Evolutionary conservation across 2,329 filamentous ascomycete genomes (phyloP), one percentile per base, ranked within the genome.

Genomic region (Phyllosticta citribraziliensis): DNA sequence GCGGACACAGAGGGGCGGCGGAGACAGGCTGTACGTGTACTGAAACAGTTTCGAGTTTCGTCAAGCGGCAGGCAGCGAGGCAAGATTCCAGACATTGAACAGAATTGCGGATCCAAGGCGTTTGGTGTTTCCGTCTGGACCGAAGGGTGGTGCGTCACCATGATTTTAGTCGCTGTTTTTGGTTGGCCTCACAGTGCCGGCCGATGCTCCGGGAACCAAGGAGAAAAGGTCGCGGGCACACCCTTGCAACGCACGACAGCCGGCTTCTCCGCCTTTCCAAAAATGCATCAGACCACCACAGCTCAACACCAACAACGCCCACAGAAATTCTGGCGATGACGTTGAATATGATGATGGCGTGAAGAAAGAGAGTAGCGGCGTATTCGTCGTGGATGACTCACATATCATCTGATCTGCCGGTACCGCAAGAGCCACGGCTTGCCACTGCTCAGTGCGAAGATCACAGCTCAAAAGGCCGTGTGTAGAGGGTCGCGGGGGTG

Each of bases 1-100:
- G 60, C 66, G 66, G 24, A 47, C 50, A 30, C 40, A 17, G 24
- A 62, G 56, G 52, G 53, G 22, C 24, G 56, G 52, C 51, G 60
- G 60, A 17, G 55, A 61, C 27, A 47, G 54, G 54, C 52, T 52
- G 5, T 61, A 61, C 30, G 58, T 61, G 27, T 61, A 61, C 50
- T 61, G 54, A 61, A 20, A 54, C 55, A 56, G 47, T 53, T 40
- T 40, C 33, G 33, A 17, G 33, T 40, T 40, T 40, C 33, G 33
- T 14, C 33, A 40, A 40, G 33, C 33, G 33, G 33, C 33, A 40
- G 33, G 33, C 33, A 40, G 10, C 33, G 33, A 40, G 14, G 33
- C 33, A 40, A 17, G 11, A 52, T 52, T 24, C 51, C 11, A 24
- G n/a, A 20, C 14, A 20, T 20, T 2, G 51, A 40, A 40, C 11